Conservation (phyloP, 1,284 basidiomycete genomes). For the Erythrobasidium hasegawianum region DNA sequence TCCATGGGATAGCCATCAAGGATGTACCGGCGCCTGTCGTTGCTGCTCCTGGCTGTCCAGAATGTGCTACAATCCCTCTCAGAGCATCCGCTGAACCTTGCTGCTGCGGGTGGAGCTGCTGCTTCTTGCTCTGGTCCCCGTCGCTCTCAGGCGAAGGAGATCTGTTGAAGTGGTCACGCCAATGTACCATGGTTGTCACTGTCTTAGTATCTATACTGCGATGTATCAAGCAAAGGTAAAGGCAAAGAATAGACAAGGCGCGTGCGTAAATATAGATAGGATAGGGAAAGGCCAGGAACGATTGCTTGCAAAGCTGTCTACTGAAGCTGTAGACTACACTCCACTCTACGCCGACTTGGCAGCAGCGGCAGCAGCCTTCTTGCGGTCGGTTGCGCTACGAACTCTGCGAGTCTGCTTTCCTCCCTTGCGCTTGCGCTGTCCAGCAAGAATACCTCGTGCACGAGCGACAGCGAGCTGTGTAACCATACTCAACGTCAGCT, state of each 20-base stretch:
- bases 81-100: constrained; percentile 22
- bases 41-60: constrained; percentile 20
- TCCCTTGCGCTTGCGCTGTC: constrained; percentile 23
- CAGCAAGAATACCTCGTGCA: constrained; percentile 15
- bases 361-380: constrained; percentile 27
- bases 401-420: constrained; percentile 27
- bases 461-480: constrained; percentile 30
- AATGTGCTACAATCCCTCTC: constrained; percentile 4
- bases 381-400: constrained; percentile 11
- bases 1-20: not conserved
- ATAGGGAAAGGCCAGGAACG: too few relatives aligned
- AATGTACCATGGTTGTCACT: too few relatives aligned
- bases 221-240: too few relatives aligned
- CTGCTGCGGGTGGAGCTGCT: constrained; percentile 14
- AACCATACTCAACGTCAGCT: too few relatives aligned
- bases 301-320: too few relatives aligned
- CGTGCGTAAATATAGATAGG: too few relatives aligned
- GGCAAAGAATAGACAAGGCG: too few relatives aligned
- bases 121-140: not conserved
- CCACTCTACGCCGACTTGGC: constrained; percentile 29
- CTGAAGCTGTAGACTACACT: too few relatives aligned
- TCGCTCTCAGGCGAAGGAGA: constrained; percentile 2
- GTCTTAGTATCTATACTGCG: too few relatives aligned
- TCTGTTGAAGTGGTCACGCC: not conserved
- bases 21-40: constrained; percentile 5